Percentiles rank a stretch among this genome's conserved stretches.
Evolutionary conservation across 352 stramenopile genomes (phyloP).

Genomic region (Phytophthora sp.): DNA sequence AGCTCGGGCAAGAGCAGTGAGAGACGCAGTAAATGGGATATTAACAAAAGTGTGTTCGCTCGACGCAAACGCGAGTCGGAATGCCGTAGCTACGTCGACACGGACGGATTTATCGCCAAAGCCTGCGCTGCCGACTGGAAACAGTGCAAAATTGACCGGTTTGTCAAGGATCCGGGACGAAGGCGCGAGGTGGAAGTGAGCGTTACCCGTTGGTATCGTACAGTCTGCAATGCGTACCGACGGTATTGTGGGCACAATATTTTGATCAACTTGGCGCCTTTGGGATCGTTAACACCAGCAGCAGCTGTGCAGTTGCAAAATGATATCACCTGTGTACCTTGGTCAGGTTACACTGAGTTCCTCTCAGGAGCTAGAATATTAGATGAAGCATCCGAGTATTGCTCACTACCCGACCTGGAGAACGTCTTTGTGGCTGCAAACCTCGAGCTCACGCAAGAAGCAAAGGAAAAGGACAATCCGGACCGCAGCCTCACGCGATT

Average conservation of each 20-base stretch:
- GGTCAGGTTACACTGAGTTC: slow-evolving; percentile 77
- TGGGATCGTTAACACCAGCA: slow-evolving; percentile 45
- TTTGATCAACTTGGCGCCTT: slow-evolving; percentile 52
- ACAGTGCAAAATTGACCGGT: slow-evolving; percentile 81
- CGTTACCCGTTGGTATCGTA: slow-evolving; percentile 60
- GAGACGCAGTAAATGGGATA: slow-evolving; percentile 64
- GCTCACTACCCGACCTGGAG: slow-evolving; percentile 67
- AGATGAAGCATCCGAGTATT: slow-evolving; percentile 74
- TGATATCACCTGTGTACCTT: slow-evolving; percentile 73
- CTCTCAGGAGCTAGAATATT: slow-evolving; percentile 64
- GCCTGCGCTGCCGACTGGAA: slow-evolving; percentile 70
- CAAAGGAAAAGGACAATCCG: slow-evolving; percentile 82
- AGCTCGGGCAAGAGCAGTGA: slow-evolving; percentile 51
- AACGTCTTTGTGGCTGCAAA: slow-evolving; percentile 87
- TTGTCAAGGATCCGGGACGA: slow-evolving; percentile 65
- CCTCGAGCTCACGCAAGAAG: slow-evolving; percentile 77
- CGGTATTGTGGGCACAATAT: slow-evolving; percentile 72
- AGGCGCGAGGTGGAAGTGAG: slow-evolving; percentile 65
- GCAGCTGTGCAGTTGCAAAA: slow-evolving; percentile 65
- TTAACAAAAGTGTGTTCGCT: slow-evolving; percentile 83
- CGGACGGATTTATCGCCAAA: slow-evolving; percentile 68
- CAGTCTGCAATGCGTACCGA: slow-evolving; percentile 65
- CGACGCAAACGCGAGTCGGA: slow-evolving; percentile 62
- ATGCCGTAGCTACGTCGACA: slow-evolving; percentile 71
- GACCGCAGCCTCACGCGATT: slow-evolving; percentile 80